Base-by-base conservation (phyloP, 2,329 filamentous ascomycete species). In the Lachnellula hyalina region DNA sequence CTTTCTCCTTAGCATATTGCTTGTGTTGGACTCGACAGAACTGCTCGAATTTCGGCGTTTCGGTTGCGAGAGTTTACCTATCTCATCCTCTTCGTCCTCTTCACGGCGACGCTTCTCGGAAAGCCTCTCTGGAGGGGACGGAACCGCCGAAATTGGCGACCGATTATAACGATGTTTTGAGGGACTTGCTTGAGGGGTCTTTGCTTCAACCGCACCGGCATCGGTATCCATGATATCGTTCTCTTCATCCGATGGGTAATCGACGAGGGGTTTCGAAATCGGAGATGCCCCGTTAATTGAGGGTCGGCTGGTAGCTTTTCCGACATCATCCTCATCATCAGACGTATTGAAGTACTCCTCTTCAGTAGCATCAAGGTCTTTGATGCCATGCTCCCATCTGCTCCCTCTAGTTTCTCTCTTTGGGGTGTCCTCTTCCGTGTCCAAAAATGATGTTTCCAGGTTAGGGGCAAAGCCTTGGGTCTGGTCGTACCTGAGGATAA, bases 181-280 rank as follows among this genome's bases (percentile, higher is more conserved):
- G 34, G 58, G 50, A 32, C 60, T 51, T n/a, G 55, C 53, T 12
- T 60, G 64, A 5, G 66, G 58, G 12, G 63, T 61, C 52, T 64
- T 63, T 34, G 57, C 59, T n/a, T 59, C 53, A 12, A 41, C 41
- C 8, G 35, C 47, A 21, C 48, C 49, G 56, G 68, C 58, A 65
- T 77, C 62, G 64, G 77, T 69, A 54, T 85, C 78, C 44, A 81
- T 74, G 65, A 86, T 85, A 71, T 87, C 84, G 12, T 81, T 83
- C n/a, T 94, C 90, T 56, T 96, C 93, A 63, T 96, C 92, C 38
- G 95, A 95, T 0, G 86, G 84, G 68, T 99, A 99, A 69, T 96
- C 90, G 35, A 99, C 94, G 21, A 97, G 75, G 1, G 88, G 88
- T 67, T 87, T 90, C 49, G 81, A 72, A 8, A 81, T 72, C 0